phyloP scores from a whole-genome alignment of 371 early-diverging fungal genomes.

The Circinella umbellata region DNA sequence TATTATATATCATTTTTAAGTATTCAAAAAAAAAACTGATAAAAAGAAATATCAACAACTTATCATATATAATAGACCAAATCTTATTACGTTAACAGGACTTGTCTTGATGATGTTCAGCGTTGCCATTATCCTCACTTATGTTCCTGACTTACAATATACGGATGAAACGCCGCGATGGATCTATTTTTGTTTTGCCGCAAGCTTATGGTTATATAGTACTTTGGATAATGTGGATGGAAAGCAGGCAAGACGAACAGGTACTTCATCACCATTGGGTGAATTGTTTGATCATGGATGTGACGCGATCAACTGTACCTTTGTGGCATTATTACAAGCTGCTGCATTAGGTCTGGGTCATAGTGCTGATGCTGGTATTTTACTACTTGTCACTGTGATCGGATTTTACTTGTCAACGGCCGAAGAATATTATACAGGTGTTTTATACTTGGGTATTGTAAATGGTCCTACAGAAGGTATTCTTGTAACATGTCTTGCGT shows the following conservation, averaged over 20 bases:
- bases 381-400: slow-evolving; percentile 71
- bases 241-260: slow-evolving; percentile 84
- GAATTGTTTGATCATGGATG: slow-evolving; percentile 95
- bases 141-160: slow-evolving; percentile 72
- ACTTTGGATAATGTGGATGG: slow-evolving; percentile 98
- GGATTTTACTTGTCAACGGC: slow-evolving; percentile 94
- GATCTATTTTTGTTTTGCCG: slow-evolving; percentile 86
- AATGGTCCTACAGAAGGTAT: slow-evolving; percentile 98
- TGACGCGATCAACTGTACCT: slow-evolving; percentile 91
- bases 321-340: slow-evolving; percentile 82
- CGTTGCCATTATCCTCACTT: slow-evolving; percentile 71
- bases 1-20: not conserved
- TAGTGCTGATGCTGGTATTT: slow-evolving; percentile 65
- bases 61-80: slow-evolving; percentile 76
- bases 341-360: slow-evolving; percentile 83
- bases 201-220: slow-evolving; percentile 93
- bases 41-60: too few relatives aligned
- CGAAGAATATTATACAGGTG: slow-evolving; percentile 96
- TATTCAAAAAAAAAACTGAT: not conserved
- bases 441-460: slow-evolving; percentile 89
- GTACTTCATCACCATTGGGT: slow-evolving; percentile 93
- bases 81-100: slow-evolving; percentile 96
- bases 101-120: slow-evolving; percentile 86
- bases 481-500: slow-evolving; percentile 69
- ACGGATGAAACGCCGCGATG: slow-evolving; percentile 78